phyloP scores from a whole-genome alignment of 1,139 yeast genomes.

The Blastobotrys serpentis region DNA sequence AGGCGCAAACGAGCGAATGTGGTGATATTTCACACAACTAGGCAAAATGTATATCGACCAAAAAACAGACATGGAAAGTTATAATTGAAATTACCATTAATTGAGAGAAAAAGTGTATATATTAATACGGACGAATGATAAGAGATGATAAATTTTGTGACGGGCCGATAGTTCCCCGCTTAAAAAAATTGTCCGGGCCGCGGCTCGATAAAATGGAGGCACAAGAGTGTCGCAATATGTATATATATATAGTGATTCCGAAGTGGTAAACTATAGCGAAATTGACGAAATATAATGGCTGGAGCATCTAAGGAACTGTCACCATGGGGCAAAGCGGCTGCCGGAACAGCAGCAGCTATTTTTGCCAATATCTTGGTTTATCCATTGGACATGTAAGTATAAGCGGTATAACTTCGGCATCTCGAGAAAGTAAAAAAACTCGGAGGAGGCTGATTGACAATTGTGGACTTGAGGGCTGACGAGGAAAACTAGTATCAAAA shows the following conservation, averaged over 20 bases:
- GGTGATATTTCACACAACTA: no score
- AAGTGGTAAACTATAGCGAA: neutral
- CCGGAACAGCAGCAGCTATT: constrained; percentile 83
- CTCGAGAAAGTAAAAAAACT: neutral
- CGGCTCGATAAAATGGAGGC: constrained; percentile 4
- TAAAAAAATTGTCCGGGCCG: neutral
- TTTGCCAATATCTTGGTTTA: constrained; percentile 82
- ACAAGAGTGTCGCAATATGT: no score
- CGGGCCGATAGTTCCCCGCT: constrained; percentile 1
- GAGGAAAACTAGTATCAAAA: constrained; percentile 48
- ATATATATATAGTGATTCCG: neutral
- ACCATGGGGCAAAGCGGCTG: constrained; percentile 70
- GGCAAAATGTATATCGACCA: no score
- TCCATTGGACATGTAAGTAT: constrained; percentile 67
- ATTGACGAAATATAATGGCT: constrained; percentile 13
- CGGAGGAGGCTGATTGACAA: no score
- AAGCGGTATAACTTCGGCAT: no score
- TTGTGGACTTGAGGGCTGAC: neutral
- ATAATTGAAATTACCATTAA: no score
- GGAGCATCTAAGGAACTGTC: constrained; percentile 31
- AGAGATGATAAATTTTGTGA: no score
- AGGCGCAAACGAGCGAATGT: no score
- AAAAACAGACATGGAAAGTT: no score
- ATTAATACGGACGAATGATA: no score
- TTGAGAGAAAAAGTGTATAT: no score